A percentile compares a stretch with the other conserved stretches of the same genome.
These are phyloP conservation scores for Claviceps arundinis DNA, from an alignment of 2,329 filamentous ascomycete species.

Conservation along the genomic window DNA sequence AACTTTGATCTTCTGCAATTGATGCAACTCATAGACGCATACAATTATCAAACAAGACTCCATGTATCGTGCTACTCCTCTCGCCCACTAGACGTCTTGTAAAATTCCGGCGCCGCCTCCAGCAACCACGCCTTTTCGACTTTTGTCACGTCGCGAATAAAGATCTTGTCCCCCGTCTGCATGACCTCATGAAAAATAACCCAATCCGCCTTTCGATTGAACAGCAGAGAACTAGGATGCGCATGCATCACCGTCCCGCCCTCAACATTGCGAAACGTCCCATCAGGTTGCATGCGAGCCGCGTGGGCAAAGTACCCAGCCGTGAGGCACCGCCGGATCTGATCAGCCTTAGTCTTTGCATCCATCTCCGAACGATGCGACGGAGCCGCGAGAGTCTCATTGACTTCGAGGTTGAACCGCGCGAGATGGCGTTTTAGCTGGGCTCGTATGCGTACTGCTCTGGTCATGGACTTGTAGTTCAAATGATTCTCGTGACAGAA, in stretches of 20 bases:
- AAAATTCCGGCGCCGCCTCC: slow-evolving; percentile 78
- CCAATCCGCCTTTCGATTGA: slow-evolving; percentile 94
- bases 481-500: slow-evolving; percentile 82
- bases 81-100: slow-evolving; percentile 39
- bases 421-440: slow-evolving; percentile 83
- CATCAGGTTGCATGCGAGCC: slow-evolving; percentile 86
- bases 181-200: slow-evolving; percentile 90
- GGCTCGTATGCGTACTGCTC: slow-evolving; percentile 72
- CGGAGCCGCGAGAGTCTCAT: slow-evolving; percentile 40
- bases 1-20: too few species aligned
- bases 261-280: slow-evolving; percentile 75
- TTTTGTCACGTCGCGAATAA: slow-evolving; percentile 83
- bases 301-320: slow-evolving; percentile 88
- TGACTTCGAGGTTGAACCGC: slow-evolving; percentile 60
- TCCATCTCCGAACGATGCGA: slow-evolving; percentile 17
- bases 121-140: slow-evolving; percentile 87
- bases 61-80: slow-evolving; percentile 3
- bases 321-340: slow-evolving; percentile 74
- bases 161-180: slow-evolving; percentile 79
- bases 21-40: too few species aligned
- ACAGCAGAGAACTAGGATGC: slow-evolving; percentile 87
- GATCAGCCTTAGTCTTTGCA: slow-evolving; percentile 40
- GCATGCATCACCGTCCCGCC: slow-evolving; percentile 68
- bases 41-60: background rate
- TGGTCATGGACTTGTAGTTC: slow-evolving; percentile 72